Evolutionary conservation across 2,329 filamentous ascomycete genomes (phyloP).

Genomic region (Chaetoscypha palmicola): DNA sequence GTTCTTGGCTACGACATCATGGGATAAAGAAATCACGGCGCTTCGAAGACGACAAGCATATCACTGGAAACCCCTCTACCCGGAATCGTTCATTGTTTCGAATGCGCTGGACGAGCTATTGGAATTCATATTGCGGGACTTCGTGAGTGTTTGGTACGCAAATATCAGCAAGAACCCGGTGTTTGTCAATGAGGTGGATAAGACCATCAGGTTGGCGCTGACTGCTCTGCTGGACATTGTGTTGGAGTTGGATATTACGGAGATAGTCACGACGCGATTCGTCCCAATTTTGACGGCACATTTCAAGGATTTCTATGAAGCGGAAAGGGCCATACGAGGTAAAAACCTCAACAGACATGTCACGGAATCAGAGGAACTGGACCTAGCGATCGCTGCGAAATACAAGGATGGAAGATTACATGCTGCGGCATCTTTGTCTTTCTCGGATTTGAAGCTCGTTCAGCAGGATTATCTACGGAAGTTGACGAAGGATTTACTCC

Average conservation of each 20-base stretch:
- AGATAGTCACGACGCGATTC: slow-evolving; percentile 71
- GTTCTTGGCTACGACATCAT: slow-evolving; percentile 57
- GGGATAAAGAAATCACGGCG: slow-evolving; percentile 63
- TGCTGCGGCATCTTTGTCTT: slow-evolving; percentile 72
- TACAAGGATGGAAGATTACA: slow-evolving; percentile 86
- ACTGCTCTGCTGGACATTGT: slow-evolving; percentile 65
- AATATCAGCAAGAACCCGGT: slow-evolving; percentile 73
- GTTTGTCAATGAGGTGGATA: slow-evolving; percentile 84
- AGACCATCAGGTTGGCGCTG: slow-evolving; percentile 66
- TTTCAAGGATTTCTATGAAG: slow-evolving; percentile 83
- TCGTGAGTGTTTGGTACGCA: slow-evolving; percentile 81
- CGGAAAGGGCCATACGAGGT: slow-evolving; percentile 79
- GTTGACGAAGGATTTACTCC: slow-evolving; percentile 65
- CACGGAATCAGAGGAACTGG: slow-evolving; percentile 93
- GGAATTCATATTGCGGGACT: slow-evolving; percentile 70
- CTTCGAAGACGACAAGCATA: slow-evolving; percentile 62
- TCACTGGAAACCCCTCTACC: slow-evolving; percentile 61
- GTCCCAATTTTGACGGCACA: slow-evolving; percentile 85
- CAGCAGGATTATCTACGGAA: slow-evolving; percentile 86
- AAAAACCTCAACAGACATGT: slow-evolving; percentile 81
- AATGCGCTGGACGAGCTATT: slow-evolving; percentile 74
- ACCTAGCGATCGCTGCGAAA: slow-evolving; percentile 90
- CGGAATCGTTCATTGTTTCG: slow-evolving; percentile 70
- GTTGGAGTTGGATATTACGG: slow-evolving; percentile 72
- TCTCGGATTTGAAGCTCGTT: slow-evolving; percentile 73